Evolutionary conservation across 1,284 basidiomycete species (phyloP).

Genomic region (Sporisorium iseilematis-ciliati): DNA sequence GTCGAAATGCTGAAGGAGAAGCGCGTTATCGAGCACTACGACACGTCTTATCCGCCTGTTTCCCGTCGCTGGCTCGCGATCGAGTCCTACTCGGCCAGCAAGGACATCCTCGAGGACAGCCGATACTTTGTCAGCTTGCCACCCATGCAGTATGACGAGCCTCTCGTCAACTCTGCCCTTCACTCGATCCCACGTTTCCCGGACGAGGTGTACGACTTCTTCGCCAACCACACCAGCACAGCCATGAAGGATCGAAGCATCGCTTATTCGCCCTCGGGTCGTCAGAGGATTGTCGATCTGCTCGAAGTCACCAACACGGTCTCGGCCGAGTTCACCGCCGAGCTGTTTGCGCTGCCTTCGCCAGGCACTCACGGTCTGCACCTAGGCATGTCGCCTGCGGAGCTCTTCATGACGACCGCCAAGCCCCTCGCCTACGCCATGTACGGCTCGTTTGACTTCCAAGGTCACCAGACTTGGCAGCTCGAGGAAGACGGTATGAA

Average conservation of each 20-base stretch:
- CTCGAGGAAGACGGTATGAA: constrained; percentile 43
- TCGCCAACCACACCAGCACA: constrained; percentile 21
- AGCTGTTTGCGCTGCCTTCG: constrained; percentile 46
- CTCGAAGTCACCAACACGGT: constrained; percentile 46
- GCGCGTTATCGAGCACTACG: constrained; percentile 73
- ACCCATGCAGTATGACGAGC: constrained; percentile 40
- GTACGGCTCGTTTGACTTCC: constrained; percentile 53
- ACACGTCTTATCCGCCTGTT: constrained; percentile 65
- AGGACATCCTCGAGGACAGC: constrained; percentile 39
- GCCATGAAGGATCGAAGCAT: constrained; percentile 31
- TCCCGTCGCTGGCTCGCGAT: constrained; percentile 39
- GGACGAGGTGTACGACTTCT: constrained; percentile 38
- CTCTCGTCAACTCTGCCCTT: constrained; percentile 35
- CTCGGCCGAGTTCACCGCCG: constrained; percentile 46
- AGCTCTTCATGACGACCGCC: constrained; percentile 33
- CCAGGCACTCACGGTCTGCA: constrained; percentile 31
- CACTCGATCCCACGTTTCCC: constrained; percentile 43
- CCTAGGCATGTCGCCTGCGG: constrained; percentile 35
- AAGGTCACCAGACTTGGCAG: constrained; percentile 45
- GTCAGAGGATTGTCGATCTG: constrained; percentile 39
- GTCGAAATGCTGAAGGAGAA: constrained; percentile 76
- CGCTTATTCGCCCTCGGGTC: constrained; percentile 16
- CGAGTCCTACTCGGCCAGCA: constrained; percentile 46
- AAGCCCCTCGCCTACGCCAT: constrained; percentile 51
- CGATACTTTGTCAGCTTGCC: constrained; percentile 42